Conservation (phyloP, 2,329 filamentous ascomycete species). For the Colletotrichum tamarilloi region DNA sequence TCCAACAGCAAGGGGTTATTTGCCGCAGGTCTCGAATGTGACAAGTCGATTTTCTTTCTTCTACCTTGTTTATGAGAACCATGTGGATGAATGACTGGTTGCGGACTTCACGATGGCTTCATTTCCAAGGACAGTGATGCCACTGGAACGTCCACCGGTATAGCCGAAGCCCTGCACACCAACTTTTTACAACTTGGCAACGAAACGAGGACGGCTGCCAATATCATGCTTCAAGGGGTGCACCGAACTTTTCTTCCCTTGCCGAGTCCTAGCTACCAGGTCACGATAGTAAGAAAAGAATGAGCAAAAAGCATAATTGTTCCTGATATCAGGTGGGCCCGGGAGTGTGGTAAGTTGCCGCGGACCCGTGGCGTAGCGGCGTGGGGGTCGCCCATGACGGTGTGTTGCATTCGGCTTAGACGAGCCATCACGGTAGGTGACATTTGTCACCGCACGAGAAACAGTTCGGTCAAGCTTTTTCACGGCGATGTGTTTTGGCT, state of each 20-base stretch:
- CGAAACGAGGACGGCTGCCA: not conserved
- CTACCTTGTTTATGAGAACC: not conserved
- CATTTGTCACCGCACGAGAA: not conserved
- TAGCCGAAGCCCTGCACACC: not conserved
- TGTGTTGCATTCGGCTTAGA: not conserved
- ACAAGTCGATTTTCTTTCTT: constrained; percentile 6
- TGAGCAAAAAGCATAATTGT: not conserved
- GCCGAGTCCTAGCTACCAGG: not conserved
- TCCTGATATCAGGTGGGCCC: constrained; percentile 4
- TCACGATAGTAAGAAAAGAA: not conserved
- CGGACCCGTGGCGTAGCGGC: not conserved
- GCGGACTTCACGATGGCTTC: constrained; percentile 20
- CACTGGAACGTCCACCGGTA: not conserved
- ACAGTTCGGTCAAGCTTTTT: not conserved
- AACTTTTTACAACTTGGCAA: not conserved
- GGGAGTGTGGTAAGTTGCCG: constrained; percentile 7
- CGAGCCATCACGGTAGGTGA: not conserved
- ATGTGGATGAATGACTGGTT: not conserved
- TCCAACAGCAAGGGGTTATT: not conserved
- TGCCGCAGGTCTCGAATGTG: not conserved
- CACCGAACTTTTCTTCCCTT: not conserved
- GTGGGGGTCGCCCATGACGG: constrained; percentile 4
- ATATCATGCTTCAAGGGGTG: not conserved
- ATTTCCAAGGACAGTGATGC: not conserved
- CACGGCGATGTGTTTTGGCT: not conserved